phyloP scores from a whole-genome alignment of 345 rosid genomes.

The Erucastrum elatum region DNA sequence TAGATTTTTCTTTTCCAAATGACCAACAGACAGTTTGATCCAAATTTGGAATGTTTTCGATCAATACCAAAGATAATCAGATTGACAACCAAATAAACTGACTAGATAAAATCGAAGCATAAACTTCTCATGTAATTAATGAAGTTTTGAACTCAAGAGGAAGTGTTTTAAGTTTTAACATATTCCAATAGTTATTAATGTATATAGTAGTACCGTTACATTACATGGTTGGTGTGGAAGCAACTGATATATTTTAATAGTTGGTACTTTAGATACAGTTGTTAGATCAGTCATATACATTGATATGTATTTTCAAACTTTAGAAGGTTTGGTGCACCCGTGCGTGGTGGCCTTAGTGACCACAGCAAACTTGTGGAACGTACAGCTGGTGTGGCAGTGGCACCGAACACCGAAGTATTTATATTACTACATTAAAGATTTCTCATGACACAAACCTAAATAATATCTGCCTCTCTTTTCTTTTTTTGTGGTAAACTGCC shows the following conservation, averaged over 20 bases:
- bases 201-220: neutral
- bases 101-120: neutral
- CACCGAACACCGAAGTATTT: neutral
- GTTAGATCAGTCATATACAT: neutral
- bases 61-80: too few relatives aligned
- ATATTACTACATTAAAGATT: neutral
- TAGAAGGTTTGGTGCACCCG: conserved; percentile 3
- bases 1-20: too few relatives aligned
- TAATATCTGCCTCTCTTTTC: neutral
- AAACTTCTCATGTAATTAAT: neutral
- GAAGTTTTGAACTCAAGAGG: neutral
- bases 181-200: neutral
- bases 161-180: neutral
- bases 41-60: neutral
- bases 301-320: neutral
- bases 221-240: neutral
- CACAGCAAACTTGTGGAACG: neutral
- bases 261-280: neutral
- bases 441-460: neutral
- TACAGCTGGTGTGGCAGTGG: conserved; percentile 4
- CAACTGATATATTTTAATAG: neutral
- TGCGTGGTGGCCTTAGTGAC: conserved; percentile 3
- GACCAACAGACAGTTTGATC: too few relatives aligned
- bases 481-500: neutral
- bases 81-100: neutral